Percentiles rank a stretch among this genome's conserved stretches.
phyloP scores from a whole-genome alignment of 306 rosid genomes.

The Potentilla sterilis region DNA sequence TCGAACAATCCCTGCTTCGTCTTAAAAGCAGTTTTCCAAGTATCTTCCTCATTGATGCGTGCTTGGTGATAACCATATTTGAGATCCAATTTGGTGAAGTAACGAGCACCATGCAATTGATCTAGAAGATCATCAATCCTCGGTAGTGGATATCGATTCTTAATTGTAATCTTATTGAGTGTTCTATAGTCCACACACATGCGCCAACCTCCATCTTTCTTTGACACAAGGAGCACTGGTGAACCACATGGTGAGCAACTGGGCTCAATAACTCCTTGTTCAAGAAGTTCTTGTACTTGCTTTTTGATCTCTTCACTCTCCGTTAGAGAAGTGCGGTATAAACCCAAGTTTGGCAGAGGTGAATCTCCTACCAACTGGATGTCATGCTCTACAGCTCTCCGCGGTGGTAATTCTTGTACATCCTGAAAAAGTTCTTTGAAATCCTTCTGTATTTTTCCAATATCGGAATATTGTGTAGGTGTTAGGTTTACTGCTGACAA shows the following conservation, averaged over 20 bases:
- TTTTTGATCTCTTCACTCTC: not conserved
- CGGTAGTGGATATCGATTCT: not conserved
- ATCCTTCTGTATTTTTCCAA: not conserved
- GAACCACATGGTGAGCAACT: too few relatives aligned
- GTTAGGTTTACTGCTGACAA: not conserved
- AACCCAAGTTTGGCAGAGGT: constrained; percentile 4
- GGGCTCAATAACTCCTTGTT: too few relatives aligned
- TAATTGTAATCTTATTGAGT: not conserved
- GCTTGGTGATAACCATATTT: not conserved
- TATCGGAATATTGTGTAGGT: not conserved
- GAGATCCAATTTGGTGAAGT: not conserved
- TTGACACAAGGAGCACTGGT: not conserved
- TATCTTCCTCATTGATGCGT: not conserved
- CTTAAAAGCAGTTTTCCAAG: not conserved
- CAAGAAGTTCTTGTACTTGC: not conserved
- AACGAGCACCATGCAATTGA: not conserved
- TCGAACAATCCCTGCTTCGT: too few relatives aligned
- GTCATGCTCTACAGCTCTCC: constrained; percentile 5
- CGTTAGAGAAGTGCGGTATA: not conserved
- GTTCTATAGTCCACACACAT: not conserved
- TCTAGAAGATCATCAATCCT: constrained; percentile 2
- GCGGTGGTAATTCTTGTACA: not conserved
- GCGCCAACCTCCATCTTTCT: constrained; percentile 1
- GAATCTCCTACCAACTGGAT: not conserved
- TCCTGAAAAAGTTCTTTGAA: not conserved